Evolutionary conservation across 148 eudicot genomes (phyloP).

Genomic region (Beta vulgaris): DNA sequence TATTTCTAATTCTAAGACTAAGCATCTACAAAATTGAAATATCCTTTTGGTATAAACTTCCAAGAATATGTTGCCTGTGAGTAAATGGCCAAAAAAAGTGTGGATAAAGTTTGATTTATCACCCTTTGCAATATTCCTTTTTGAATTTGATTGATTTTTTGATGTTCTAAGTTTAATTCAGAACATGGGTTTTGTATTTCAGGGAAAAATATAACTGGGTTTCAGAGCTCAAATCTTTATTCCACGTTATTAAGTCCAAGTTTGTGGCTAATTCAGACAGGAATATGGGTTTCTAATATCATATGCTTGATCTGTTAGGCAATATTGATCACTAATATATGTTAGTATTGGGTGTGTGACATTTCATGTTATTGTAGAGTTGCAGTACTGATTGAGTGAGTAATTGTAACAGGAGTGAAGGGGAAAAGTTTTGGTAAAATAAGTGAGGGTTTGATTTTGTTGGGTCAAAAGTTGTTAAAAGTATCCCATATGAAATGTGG

Average conservation of each 20-base stretch:
- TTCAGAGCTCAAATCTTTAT: conserved; percentile 12
- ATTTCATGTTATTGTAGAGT: too few species aligned
- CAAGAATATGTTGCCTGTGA: too few species aligned
- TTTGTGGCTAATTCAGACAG: conserved; percentile 8
- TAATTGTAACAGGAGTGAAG: too few species aligned
- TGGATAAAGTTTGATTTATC: conserved; percentile 19
- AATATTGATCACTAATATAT: conserved; percentile 11
- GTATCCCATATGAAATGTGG: too few species aligned
- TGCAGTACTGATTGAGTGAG: too few species aligned
- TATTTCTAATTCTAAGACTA: too few species aligned
- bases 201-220: conserved; percentile 22
- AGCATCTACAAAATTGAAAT: too few species aligned
- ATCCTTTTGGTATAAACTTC: too few species aligned
- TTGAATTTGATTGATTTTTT: conserved; percentile 19
- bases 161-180: conserved; percentile 13
- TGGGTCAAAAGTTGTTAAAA: too few species aligned
- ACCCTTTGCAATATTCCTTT: conserved; percentile 14
- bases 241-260: conserved; percentile 11
- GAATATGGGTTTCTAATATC: background rate
- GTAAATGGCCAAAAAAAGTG: conserved; percentile 19
- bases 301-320: conserved; percentile 22
- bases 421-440: too few species aligned
- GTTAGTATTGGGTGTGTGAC: background rate
- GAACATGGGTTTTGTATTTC: conserved; percentile 24
- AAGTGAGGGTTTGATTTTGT: too few species aligned